Evolutionary conservation across 2,329 filamentous ascomycete species (phyloP).

Genomic region (Sarocladium brachiariae): DNA sequence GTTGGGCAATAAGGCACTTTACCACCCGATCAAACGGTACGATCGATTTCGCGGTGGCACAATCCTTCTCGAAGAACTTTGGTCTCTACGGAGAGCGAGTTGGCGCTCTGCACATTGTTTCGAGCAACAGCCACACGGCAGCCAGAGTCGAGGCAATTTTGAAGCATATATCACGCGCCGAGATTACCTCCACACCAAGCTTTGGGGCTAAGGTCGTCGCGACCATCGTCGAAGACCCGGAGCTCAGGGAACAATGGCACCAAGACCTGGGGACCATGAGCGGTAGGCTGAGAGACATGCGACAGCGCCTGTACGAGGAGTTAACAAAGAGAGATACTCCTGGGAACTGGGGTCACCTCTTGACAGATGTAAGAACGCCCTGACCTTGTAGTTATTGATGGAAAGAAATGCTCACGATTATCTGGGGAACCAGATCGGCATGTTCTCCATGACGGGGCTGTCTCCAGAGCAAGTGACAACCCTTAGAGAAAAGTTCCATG

Average conservation of each 20-base stretch:
- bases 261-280: slow-evolving; percentile 30
- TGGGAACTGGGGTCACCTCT: slow-evolving; percentile 29
- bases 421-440: slow-evolving; percentile 30
- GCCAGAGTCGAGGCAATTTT: slow-evolving; percentile 21
- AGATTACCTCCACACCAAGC: slow-evolving; percentile 28
- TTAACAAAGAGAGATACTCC: slow-evolving; percentile 25
- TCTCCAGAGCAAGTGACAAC: slow-evolving; percentile 36
- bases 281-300: slow-evolving; percentile 27
- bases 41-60: slow-evolving; percentile 47
- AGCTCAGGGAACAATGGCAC: slow-evolving; percentile 25
- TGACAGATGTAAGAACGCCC: slow-evolving; percentile 13
- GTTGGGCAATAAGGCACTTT: slow-evolving; percentile 26
- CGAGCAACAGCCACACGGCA: slow-evolving; percentile 12
- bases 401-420: background rate
- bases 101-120: slow-evolving; percentile 23
- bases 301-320: slow-evolving; percentile 25
- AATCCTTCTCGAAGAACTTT: slow-evolving; percentile 59
- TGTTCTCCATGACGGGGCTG: slow-evolving; percentile 41
- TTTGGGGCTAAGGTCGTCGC: slow-evolving; percentile 29
- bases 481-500: slow-evolving; percentile 20
- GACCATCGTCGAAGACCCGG: slow-evolving; percentile 22
- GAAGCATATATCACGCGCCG: slow-evolving; percentile 25
- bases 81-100: slow-evolving; percentile 33
- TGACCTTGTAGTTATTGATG: background rate
- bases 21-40: slow-evolving; percentile 3